Conservation (phyloP, 768 basidiomycete genomes). For the Lactarius trivialis region DNA sequence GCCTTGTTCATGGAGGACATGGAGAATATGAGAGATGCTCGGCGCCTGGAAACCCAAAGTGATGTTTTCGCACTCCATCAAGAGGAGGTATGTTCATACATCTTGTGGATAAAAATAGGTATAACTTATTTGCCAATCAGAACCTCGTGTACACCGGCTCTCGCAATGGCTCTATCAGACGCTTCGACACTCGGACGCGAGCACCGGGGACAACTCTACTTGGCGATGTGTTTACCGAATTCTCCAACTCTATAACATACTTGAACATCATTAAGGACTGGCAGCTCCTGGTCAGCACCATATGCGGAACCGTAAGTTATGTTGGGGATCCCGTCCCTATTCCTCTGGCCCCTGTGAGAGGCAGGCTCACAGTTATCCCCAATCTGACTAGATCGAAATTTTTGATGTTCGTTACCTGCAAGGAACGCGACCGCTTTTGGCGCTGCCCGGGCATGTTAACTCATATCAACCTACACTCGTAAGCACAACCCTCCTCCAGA, state of each 20-base stretch:
- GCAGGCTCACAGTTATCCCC: slow-evolving; percentile 3
- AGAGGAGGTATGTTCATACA: slow-evolving; percentile 35
- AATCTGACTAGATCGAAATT: slow-evolving; percentile 43
- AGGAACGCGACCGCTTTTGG: slow-evolving; percentile 37
- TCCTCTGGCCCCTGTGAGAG: neutral
- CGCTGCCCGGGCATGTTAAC: slow-evolving; percentile 54
- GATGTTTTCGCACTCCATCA: slow-evolving; percentile 61
- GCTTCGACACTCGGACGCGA: slow-evolving; percentile 44
- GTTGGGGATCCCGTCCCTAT: slow-evolving; percentile 22
- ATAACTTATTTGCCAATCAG: slow-evolving; percentile 7
- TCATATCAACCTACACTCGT: slow-evolving; percentile 47
- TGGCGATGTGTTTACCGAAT: slow-evolving; percentile 30
- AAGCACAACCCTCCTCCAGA: slow-evolving; percentile 23
- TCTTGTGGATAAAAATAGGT: neutral
- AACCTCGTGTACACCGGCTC: slow-evolving; percentile 26
- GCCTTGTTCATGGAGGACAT: slow-evolving; percentile 50
- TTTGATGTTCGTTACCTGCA: slow-evolving; percentile 57
- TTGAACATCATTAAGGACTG: slow-evolving; percentile 44
- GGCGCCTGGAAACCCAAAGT: slow-evolving; percentile 45
- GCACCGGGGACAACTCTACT: slow-evolving; percentile 36
- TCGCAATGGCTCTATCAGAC: slow-evolving; percentile 51
- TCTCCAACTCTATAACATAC: slow-evolving; percentile 46
- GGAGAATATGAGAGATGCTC: slow-evolving; percentile 32
- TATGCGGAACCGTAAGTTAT: slow-evolving; percentile 52
- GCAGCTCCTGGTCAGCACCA: slow-evolving; percentile 50